Conservation (phyloP, 2,329 filamentous ascomycete genomes). For the Camillea tinctor region DNA sequence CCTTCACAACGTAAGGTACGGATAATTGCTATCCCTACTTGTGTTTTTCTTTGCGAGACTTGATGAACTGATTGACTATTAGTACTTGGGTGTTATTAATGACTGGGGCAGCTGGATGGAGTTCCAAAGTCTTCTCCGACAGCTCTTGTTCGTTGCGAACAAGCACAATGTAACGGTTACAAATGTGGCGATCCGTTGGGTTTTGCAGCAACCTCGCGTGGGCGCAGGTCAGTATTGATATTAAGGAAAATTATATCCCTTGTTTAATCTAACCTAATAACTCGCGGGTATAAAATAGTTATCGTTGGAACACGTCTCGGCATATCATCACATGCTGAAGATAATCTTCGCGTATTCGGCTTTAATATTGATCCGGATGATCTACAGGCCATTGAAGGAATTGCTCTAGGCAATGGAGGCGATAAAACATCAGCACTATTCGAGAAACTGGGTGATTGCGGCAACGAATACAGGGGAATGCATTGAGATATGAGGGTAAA, state of each 20-base stretch:
- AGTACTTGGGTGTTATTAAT: conserved; percentile 34
- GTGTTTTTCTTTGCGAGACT: too few species aligned
- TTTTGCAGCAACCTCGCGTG: conserved; percentile 33
- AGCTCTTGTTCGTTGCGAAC: conserved; percentile 21
- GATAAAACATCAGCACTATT: conserved; percentile 21
- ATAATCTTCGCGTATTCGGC: conserved; percentile 29
- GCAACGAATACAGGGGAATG: conserved; percentile 33
- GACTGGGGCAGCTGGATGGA: conserved; percentile 32
- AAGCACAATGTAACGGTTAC: conserved; percentile 30
- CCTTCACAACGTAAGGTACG: conserved; percentile 37
- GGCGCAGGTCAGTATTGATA: conserved; percentile 22
- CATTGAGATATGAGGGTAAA: conserved; percentile 11
- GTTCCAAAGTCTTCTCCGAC: conserved; percentile 31
- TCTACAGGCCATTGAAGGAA: conserved; percentile 21
- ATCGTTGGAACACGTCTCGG: conserved; percentile 35
- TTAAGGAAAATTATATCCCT: not conserved
- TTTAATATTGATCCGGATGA: conserved; percentile 27
- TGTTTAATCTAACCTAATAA: not conserved
- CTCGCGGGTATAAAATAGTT: conserved; percentile 12
- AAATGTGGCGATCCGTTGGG: conserved; percentile 35
- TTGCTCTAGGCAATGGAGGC: conserved; percentile 19
- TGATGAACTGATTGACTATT: not conserved
- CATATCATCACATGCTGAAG: conserved; percentile 25
- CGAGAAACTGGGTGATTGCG: conserved; percentile 32
- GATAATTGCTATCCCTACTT: not conserved